Conservation (phyloP, 1,284 basidiomycete genomes). For the Neotropicomus parvogracilis region DNA sequence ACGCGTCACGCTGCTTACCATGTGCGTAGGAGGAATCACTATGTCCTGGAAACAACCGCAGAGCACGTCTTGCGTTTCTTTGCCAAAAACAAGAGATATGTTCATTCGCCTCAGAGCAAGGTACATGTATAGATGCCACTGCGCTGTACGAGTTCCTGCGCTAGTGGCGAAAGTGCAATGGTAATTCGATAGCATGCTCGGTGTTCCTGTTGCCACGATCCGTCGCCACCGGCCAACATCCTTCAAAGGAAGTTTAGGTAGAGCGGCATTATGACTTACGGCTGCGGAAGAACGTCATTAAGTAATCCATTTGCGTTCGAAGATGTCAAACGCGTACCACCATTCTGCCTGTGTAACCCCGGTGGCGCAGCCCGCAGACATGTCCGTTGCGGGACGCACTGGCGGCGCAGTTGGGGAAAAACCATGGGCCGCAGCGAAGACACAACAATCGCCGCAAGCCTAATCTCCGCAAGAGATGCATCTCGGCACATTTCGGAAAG, state of each 20-base stretch:
- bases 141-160: neutral
- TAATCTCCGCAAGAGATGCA: slow-evolving; percentile 7
- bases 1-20: too few species aligned
- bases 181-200: neutral
- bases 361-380: slow-evolving; percentile 2
- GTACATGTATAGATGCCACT: neutral
- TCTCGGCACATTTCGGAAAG: neutral
- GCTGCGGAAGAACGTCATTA: neutral
- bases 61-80: too few species aligned
- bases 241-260: too few species aligned
- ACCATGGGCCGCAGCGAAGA: slow-evolving; percentile 7
- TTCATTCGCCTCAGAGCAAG: neutral
- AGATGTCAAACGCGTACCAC: slow-evolving; percentile 2
- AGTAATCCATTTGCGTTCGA: neutral
- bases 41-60: too few species aligned
- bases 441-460: slow-evolving; percentile 10
- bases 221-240: neutral
- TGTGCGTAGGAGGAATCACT: too few species aligned
- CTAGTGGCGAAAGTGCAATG: too few species aligned
- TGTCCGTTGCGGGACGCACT: neutral
- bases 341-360: neutral
- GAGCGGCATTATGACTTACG: neutral
- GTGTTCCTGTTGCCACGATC: neutral
- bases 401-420: slow-evolving; percentile 3
- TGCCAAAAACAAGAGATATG: too few species aligned